Percentiles rank a stretch among this genome's conserved stretches.
These are phyloP conservation scores for Mycena indigotica DNA, from an alignment of 768 basidiomycete species.

Conservation along the genomic window DNA sequence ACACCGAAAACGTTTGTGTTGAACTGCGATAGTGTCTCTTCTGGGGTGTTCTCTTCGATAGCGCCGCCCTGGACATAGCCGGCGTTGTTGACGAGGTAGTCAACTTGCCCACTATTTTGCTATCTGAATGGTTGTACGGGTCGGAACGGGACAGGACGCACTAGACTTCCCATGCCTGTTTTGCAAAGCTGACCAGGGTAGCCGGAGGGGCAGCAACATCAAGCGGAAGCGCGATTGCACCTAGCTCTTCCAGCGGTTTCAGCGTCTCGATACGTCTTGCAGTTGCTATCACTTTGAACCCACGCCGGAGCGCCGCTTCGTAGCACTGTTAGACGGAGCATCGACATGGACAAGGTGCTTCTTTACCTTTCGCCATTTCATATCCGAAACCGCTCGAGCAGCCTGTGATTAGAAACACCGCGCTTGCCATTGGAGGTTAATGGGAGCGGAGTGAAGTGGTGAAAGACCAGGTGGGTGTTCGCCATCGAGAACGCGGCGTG, in stretches of 20 bases:
- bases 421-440: conserved; percentile 1
- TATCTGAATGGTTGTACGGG: too few species aligned
- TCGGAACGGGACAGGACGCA: too few species aligned
- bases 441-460: too few species aligned
- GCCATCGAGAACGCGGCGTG: too few species aligned
- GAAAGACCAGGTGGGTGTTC: too few species aligned
- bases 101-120: conserved; percentile 32
- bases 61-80: conserved; percentile 31
- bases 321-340: background rate
- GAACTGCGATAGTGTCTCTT: conserved; percentile 24
- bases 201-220: conserved; percentile 32
- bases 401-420: conserved; percentile 31
- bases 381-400: conserved; percentile 33
- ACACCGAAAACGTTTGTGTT: conserved; percentile 36
- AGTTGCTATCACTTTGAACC: conserved; percentile 39
- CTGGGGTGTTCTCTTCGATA: conserved; percentile 28
- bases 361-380: conserved; percentile 21
- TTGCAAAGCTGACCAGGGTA: conserved; percentile 24
- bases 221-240: conserved; percentile 29
- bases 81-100: conserved; percentile 39
- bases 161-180: conserved; percentile 28
- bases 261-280: conserved; percentile 28
- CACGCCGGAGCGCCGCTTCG: conserved; percentile 19
- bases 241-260: conserved; percentile 25
- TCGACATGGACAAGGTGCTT: background rate